Evolutionary conservation across 129 eudicot species (phyloP).

Genomic region (Daucus carota): DH1_v3.0 NC_030385.2:13670501-13671000

Average conservation of each 20-base stretch:
- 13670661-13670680: background rate
- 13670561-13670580: conserved; percentile 80
- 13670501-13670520: conserved; percentile 45
- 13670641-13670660: background rate
- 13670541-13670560: conserved; percentile 94
- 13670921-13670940: conserved; percentile 54
- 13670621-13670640: too few species aligned
- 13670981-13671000: conserved; percentile 47
- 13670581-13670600: background rate
- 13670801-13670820: background rate
- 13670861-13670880: conserved; percentile 35
- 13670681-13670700: background rate
- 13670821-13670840: background rate
- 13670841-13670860: conserved; percentile 28
- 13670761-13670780: background rate
- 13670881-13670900: conserved; percentile 42
- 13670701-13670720: background rate
- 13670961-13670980: conserved; percentile 54
- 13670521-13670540: conserved; percentile 34
- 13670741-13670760: background rate
- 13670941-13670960: conserved; percentile 50
- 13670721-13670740: background rate
- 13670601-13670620: too few species aligned
- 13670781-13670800: background rate
- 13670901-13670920: conserved; percentile 42